Conservation (phyloP, 371 early-diverging fungal species). For the Gilbertella persicaria region DNA sequence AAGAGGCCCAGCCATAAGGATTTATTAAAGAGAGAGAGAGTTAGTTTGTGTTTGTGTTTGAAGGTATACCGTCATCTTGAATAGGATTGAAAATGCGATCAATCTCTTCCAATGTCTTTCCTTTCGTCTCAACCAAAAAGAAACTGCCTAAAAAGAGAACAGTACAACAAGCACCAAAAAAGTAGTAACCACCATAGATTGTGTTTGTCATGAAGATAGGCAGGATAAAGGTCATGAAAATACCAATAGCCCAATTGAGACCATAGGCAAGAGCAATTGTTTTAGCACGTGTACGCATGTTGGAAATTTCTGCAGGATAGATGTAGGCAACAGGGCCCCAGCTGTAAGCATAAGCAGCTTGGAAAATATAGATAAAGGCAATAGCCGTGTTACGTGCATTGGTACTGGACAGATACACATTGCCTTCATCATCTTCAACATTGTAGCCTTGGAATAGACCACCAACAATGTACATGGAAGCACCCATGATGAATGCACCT, state of each 20-base stretch:
- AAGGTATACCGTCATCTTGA: too few species aligned
- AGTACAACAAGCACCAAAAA: conserved; percentile 52
- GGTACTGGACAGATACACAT: conserved; percentile 25
- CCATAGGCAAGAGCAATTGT: conserved; percentile 52
- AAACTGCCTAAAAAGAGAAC: conserved; percentile 46
- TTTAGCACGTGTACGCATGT: conserved; percentile 51
- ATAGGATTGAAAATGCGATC: conserved; percentile 54
- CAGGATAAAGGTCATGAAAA: conserved; percentile 45
- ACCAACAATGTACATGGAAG: conserved; percentile 49
- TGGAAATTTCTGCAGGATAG: conserved; percentile 76
- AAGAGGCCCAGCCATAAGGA: too few species aligned
- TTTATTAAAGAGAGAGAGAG: background rate
- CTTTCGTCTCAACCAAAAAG: conserved; percentile 57
- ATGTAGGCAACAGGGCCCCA: conserved; percentile 55
- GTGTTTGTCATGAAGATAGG: conserved; percentile 60
- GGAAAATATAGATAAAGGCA: conserved; percentile 49
- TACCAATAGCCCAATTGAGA: conserved; percentile 65
- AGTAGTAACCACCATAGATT: conserved; percentile 55
- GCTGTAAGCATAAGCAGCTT: conserved; percentile 58
- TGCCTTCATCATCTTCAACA: conserved; percentile 28
- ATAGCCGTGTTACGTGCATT: conserved; percentile 39
- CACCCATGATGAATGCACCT: conserved; percentile 40
- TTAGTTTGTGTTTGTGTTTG: too few species aligned
- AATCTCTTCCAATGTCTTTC: conserved; percentile 57
- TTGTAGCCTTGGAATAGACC: conserved; percentile 40